A percentile compares a stretch with the other conserved stretches of the same genome.
phyloP scores from a whole-genome alignment of 116 monocot genomes.

The Iris pallida region DNA sequence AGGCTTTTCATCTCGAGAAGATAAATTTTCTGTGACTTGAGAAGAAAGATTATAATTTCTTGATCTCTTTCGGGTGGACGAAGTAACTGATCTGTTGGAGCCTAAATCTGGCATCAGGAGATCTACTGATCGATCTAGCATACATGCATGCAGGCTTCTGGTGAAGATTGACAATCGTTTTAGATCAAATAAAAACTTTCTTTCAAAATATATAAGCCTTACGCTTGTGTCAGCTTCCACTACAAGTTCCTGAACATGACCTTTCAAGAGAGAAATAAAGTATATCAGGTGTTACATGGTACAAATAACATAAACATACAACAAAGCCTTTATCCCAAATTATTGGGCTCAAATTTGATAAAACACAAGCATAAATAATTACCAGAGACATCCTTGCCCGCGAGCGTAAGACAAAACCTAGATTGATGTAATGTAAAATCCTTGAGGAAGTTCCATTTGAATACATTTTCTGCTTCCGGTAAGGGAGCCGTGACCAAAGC shows the following conservation, averaged over 20 bases:
- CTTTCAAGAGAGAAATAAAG: conserved; percentile 25
- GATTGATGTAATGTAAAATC: conserved; percentile 32
- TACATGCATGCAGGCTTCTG: conserved; percentile 10
- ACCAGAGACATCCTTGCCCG: conserved; percentile 51
- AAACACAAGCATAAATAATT: conserved; percentile 12
- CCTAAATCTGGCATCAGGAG: conserved; percentile 33
- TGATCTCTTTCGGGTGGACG: conserved; percentile 8
- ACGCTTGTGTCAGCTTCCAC: conserved; percentile 46
- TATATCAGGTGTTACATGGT: background rate
- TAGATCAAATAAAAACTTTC: conserved; percentile 40
- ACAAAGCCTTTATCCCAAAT: too few relatives aligned
- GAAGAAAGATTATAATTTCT: conserved; percentile 14
- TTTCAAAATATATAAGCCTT: conserved; percentile 25
- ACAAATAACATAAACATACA: conserved; percentile 13
- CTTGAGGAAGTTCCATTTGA: conserved; percentile 15
- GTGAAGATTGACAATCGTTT: conserved; percentile 38
- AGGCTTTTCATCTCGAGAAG: conserved; percentile 14
- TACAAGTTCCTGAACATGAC: conserved; percentile 34
- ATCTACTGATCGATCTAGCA: conserved; percentile 11
- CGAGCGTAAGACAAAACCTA: conserved; percentile 51
- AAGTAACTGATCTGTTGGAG: conserved; percentile 15
- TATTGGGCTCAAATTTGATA: too few relatives aligned
- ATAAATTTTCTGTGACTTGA: conserved; percentile 5
- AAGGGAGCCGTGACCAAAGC: conserved; percentile 5
- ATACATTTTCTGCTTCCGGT: conserved; percentile 18